Conservation (phyloP, 2,329 filamentous ascomycete species). For the Hyphodiscus sp. region DNA sequence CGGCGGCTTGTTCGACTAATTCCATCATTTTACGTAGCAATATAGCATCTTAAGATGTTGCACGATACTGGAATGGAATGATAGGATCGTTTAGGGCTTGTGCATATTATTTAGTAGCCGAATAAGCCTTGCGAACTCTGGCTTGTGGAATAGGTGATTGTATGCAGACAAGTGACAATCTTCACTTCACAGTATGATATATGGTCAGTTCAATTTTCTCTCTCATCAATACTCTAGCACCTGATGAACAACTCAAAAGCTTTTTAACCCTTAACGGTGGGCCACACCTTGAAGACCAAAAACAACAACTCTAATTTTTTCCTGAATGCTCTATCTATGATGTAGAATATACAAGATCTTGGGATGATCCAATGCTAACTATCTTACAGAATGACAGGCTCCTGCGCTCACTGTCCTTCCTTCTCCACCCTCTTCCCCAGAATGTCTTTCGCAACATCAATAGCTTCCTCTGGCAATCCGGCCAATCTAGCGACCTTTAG, state of each 20-base stretch:
- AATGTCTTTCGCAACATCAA: conserved; percentile 51
- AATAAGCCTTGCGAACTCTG: conserved; percentile 13
- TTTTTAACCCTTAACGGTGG: conserved; percentile 36
- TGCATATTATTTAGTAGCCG: conserved; percentile 24
- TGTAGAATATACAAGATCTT: conserved; percentile 33
- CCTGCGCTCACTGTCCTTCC: conserved; percentile 3
- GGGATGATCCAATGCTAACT: conserved; percentile 41
- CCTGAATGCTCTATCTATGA: conserved; percentile 25
- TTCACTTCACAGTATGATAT: conserved; percentile 1
- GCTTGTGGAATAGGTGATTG: conserved; percentile 2
- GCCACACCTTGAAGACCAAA: conserved; percentile 32
- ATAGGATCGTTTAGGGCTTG: conserved; percentile 19
- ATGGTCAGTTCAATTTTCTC: conserved; percentile 21
- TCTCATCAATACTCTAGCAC: conserved; percentile 4
- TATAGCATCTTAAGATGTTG: conserved; percentile 10
- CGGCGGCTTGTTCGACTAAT: conserved; percentile 72
- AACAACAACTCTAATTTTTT: conserved; percentile 39
- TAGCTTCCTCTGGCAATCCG: conserved; percentile 67
- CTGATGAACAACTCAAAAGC: conserved; percentile 32
- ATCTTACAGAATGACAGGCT: conserved; percentile 39
- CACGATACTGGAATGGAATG: conserved; percentile 14
- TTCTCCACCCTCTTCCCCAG: conserved; percentile 15
- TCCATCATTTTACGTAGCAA: conserved; percentile 19
- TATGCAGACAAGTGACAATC: neutral
- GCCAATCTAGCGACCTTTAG: conserved; percentile 90